Evolutionary conservation across 2,329 filamentous ascomycete species (phyloP).

Genomic region (Triangularia setosa): DNA sequence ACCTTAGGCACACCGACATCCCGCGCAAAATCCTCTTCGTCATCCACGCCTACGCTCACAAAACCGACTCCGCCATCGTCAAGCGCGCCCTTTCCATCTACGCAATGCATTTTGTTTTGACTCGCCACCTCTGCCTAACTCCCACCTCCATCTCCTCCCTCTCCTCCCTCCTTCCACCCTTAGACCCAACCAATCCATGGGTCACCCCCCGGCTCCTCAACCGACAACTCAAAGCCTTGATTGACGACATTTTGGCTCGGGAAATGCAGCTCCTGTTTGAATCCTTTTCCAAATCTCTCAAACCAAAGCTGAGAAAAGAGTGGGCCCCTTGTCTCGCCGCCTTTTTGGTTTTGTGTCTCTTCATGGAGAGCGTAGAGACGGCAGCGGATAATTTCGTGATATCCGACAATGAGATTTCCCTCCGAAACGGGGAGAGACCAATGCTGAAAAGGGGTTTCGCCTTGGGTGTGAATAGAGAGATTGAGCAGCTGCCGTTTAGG

Average conservation of each 20-base stretch:
- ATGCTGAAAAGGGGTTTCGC: conserved; percentile 41
- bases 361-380: conserved; percentile 55
- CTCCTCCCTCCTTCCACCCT: conserved; percentile 32
- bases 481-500: conserved; percentile 57
- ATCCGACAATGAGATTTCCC: conserved; percentile 47
- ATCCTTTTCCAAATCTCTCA: conserved; percentile 49
- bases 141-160: conserved; percentile 40
- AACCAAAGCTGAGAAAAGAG: conserved; percentile 49
- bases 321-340: conserved; percentile 56
- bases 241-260: conserved; percentile 51
- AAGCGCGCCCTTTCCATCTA: conserved; percentile 52
- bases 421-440: conserved; percentile 36
- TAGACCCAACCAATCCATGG: conserved; percentile 42
- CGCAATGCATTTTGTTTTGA: conserved; percentile 55
- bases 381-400: conserved; percentile 51
- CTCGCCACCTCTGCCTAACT: conserved; percentile 51
- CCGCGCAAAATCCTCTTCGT: conserved; percentile 46
- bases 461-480: conserved; percentile 45
- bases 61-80: conserved; percentile 45
- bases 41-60: conserved; percentile 45
- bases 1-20: conserved; percentile 41
- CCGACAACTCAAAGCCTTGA: conserved; percentile 53
- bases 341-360: conserved; percentile 54
- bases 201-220: conserved; percentile 53
- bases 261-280: conserved; percentile 52